These are phyloP conservation scores for Porogramme epimiltina DNA, from an alignment of 1,284 basidiomycete genomes.

Conservation along the genomic window DNA sequence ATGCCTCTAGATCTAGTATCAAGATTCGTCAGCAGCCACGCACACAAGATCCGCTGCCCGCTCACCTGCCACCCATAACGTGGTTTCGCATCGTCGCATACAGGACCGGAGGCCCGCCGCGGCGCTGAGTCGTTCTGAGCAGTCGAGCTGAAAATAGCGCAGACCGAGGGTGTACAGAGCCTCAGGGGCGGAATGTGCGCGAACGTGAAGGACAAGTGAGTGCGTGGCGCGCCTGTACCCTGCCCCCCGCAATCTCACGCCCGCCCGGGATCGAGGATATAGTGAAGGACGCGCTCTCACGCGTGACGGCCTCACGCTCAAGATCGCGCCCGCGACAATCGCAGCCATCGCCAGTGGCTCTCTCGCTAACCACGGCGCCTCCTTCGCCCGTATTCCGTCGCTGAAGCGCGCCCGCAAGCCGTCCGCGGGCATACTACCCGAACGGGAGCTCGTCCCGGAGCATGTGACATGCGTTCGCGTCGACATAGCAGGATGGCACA, in stretches of 20 bases:
- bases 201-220: conserved; percentile 41
- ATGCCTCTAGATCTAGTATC: neutral
- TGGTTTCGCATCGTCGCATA: neutral
- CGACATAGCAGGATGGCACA: conserved; percentile 37
- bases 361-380: conserved; percentile 40
- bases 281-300: conserved; percentile 31
- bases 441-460: conserved; percentile 36
- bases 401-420: conserved; percentile 26
- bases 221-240: neutral
- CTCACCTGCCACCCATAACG: neutral
- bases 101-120: conserved; percentile 33
- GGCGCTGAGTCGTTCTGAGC: conserved; percentile 37
- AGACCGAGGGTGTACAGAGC: conserved; percentile 35
- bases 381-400: neutral
- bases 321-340: conserved; percentile 37
- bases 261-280: conserved; percentile 24
- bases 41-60: conserved; percentile 29
- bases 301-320: conserved; percentile 36
- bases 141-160: conserved; percentile 36
- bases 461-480: conserved; percentile 35
- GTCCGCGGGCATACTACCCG: conserved; percentile 42
- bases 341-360: conserved; percentile 38
- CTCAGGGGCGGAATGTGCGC: conserved; percentile 38
- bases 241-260: too few species aligned
- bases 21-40: conserved; percentile 41